Evolutionary conservation across 306 rosid genomes (phyloP).

Genomic region (Prunus davidiana): DNA sequence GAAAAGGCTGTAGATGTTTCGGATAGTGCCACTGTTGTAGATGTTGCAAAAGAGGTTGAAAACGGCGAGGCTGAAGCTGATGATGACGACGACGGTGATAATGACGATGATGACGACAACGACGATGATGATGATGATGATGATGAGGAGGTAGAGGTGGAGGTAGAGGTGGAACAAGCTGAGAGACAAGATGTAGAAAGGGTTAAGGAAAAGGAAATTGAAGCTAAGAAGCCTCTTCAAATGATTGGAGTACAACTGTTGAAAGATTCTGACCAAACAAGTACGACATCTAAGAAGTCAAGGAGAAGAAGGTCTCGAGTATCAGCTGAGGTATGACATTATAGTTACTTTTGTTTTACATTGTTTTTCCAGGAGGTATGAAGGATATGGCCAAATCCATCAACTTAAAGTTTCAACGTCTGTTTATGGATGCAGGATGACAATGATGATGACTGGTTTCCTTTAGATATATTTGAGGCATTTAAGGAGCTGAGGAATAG

Average conservation of each 20-base stretch:
- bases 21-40: conserved; percentile 56
- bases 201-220: conserved; percentile 75
- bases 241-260: conserved; percentile 93
- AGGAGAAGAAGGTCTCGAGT: conserved; percentile 44
- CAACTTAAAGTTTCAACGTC: background rate
- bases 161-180: conserved; percentile 63
- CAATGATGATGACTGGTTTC: conserved; percentile 93
- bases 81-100: conserved; percentile 71
- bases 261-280: conserved; percentile 69
- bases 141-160: conserved; percentile 65
- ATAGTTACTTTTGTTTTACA: background rate
- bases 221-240: conserved; percentile 84
- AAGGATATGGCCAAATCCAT: background rate
- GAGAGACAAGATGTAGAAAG: conserved; percentile 73
- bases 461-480: conserved; percentile 79
- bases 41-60: conserved; percentile 62
- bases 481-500: conserved; percentile 86
- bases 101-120: conserved; percentile 63
- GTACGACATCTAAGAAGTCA: conserved; percentile 59
- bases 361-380: background rate
- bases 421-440: conserved; percentile 58
- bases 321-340: conserved; percentile 55
- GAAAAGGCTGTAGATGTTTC: conserved; percentile 43
- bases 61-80: conserved; percentile 60
- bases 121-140: conserved; percentile 13